Evolutionary conservation across 805 yeast species (phyloP).

Genomic region (Starmerella lactis-condensi): DNA sequence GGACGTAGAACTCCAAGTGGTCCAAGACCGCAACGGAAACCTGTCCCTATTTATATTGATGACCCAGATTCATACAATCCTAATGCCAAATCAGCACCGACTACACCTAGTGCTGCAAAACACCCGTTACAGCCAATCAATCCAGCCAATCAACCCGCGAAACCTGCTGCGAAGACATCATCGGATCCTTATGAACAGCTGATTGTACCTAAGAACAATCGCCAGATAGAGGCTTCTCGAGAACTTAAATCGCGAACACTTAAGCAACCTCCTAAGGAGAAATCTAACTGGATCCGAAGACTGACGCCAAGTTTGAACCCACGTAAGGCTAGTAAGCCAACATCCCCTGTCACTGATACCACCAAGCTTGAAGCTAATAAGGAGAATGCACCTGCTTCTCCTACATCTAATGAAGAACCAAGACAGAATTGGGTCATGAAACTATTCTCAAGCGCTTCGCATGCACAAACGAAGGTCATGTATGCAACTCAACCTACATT

Average conservation of each 20-base stretch:
- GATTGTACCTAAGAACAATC: slow-evolving; percentile 1
- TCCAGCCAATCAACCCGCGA: not conserved
- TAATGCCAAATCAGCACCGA: too few species aligned
- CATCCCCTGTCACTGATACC: not conserved
- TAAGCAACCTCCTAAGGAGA: slow-evolving; percentile 3
- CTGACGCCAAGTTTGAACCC: slow-evolving; percentile 11
- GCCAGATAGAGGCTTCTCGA: not conserved
- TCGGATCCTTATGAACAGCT: slow-evolving; percentile 1
- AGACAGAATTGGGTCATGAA: slow-evolving; percentile 25
- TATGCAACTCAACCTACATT: slow-evolving; percentile 17
- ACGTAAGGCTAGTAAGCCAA: slow-evolving; percentile 2
- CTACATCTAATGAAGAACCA: slow-evolving; percentile 14
- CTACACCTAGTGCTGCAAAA: not conserved
- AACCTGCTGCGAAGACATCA: not conserved
- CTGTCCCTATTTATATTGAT: too few species aligned
- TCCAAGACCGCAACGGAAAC: too few species aligned
- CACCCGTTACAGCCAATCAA: not conserved
- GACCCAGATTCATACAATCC: too few species aligned
- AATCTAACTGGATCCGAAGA: slow-evolving; percentile 13
- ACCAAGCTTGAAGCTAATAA: slow-evolving; percentile 2
- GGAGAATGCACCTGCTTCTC: not conserved
- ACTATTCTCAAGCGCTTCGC: slow-evolving; percentile 14
- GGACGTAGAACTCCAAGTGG: too few species aligned
- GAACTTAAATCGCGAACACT: not conserved
- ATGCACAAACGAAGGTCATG: slow-evolving; percentile 15